Conservation (phyloP, 352 stramenopile genomes). For the Phytopythium helicoides region DNA sequence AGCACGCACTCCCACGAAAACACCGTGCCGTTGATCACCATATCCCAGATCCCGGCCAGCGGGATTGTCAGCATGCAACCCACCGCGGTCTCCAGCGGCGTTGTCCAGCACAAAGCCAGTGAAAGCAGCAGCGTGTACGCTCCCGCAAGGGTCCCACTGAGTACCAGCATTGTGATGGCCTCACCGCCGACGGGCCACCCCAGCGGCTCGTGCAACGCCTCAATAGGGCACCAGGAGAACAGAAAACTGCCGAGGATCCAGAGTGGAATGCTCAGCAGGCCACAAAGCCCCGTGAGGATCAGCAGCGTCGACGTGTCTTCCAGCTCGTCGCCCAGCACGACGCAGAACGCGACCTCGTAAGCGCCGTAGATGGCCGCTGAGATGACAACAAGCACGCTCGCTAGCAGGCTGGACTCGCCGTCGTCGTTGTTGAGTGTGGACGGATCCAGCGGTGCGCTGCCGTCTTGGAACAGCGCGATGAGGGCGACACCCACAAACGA, state of each 20-base stretch:
- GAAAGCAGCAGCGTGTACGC: conserved; percentile 41
- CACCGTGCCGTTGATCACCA: conserved; percentile 30
- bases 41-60: conserved; percentile 41
- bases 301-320: conserved; percentile 52
- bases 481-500: conserved; percentile 33
- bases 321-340: conserved; percentile 34
- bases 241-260: conserved; percentile 44
- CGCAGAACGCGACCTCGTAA: conserved; percentile 46
- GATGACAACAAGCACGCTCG: conserved; percentile 42
- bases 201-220: conserved; percentile 42
- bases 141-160: conserved; percentile 31
- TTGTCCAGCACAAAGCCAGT: conserved; percentile 50
- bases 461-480: conserved; percentile 24
- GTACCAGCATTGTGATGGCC: conserved; percentile 32
- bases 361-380: conserved; percentile 42
- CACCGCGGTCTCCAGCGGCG: conserved; percentile 50
- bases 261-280: conserved; percentile 40
- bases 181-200: conserved; percentile 35
- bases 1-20: conserved; percentile 48
- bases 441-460: conserved; percentile 13
- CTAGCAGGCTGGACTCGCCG: conserved; percentile 28
- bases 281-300: conserved; percentile 41
- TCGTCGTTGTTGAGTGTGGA: conserved; percentile 12
- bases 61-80: conserved; percentile 61
- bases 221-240: conserved; percentile 34